These are phyloP conservation scores for Suhomyces maxii DNA, from an alignment of 1,139 yeast genomes.

Conservation along the genomic window DNA sequence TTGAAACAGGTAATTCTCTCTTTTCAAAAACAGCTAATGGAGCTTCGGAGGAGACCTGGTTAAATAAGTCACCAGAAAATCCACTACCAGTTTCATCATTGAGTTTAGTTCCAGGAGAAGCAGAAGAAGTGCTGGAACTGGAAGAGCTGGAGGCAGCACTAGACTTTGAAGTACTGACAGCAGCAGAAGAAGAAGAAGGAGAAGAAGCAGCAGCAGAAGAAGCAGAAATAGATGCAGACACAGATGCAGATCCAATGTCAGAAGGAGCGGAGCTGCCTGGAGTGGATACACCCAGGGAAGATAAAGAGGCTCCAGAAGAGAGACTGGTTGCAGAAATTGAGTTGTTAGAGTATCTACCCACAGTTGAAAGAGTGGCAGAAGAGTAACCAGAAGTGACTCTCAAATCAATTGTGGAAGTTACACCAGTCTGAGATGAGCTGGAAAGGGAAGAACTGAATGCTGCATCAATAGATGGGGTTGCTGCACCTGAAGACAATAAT, in stretches of 20 bases:
- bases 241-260: constrained; percentile 1
- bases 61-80: constrained; percentile 36
- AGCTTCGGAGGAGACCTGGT: constrained; percentile 40
- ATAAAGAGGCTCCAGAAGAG: neutral
- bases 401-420: constrained; percentile 13
- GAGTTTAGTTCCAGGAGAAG: constrained; percentile 1
- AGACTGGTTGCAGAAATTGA: neutral
- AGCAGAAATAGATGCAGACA: neutral
- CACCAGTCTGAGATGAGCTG: neutral
- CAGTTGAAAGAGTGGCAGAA: neutral
- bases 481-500: neutral
- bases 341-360: constrained; percentile 1
- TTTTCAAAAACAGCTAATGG: constrained; percentile 54
- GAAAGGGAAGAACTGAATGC: neutral
- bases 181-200: neutral
- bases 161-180: neutral
- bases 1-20: constrained; percentile 48
- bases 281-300: constrained; percentile 1
- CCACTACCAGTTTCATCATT: constrained; percentile 5
- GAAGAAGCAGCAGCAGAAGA: constrained; percentile 3
- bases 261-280: neutral
- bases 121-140: constrained; percentile 1
- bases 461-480: neutral
- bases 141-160: neutral
- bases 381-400: constrained; percentile 8